phyloP scores from a whole-genome alignment of 2,329 filamentous ascomycete genomes.

The Coniochaeta prunicola region DNA sequence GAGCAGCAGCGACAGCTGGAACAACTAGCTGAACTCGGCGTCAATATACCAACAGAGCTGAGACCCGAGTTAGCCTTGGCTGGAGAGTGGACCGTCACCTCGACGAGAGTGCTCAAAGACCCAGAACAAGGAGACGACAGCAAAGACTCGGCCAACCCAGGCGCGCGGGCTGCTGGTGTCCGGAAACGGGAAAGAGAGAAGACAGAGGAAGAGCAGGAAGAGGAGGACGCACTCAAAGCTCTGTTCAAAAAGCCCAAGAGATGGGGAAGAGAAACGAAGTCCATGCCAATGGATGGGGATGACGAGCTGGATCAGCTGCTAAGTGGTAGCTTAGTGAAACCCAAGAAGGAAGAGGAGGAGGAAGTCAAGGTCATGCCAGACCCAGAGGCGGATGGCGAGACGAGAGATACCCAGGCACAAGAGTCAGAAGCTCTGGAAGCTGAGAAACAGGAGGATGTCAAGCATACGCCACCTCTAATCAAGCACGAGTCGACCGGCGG shows the following conservation, averaged over 20 bases:
- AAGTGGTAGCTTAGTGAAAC: constrained; percentile 25
- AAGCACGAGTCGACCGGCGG: constrained; percentile 34
- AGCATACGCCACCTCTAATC: constrained; percentile 14
- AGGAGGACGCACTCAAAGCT: constrained; percentile 49
- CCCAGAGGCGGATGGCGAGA: constrained; percentile 26
- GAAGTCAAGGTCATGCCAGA: constrained; percentile 16
- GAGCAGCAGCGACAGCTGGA: constrained; percentile 79
- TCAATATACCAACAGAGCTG: constrained; percentile 73
- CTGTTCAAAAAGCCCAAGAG: constrained; percentile 52
- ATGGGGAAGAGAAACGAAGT: constrained; percentile 48
- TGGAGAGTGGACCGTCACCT: constrained; percentile 77
- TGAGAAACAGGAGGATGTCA: constrained; percentile 4
- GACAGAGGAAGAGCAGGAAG: constrained; percentile 54
- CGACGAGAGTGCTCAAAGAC: constrained; percentile 50
- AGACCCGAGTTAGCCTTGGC: constrained; percentile 77
- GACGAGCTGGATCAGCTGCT: constrained; percentile 58
- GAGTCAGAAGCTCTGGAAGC: background rate
- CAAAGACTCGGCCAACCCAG: constrained; percentile 9
- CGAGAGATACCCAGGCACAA: constrained; percentile 23
- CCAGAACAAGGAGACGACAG: constrained; percentile 22
- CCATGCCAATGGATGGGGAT: constrained; percentile 36
- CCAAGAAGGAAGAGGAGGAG: constrained; percentile 19
- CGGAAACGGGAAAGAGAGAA: constrained; percentile 54
- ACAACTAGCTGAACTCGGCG: constrained; percentile 80
- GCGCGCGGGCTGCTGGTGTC: constrained; percentile 40